Base-by-base conservation (phyloP, 2,329 filamentous ascomycete genomes). In the Fusarium sp. region DNA sequence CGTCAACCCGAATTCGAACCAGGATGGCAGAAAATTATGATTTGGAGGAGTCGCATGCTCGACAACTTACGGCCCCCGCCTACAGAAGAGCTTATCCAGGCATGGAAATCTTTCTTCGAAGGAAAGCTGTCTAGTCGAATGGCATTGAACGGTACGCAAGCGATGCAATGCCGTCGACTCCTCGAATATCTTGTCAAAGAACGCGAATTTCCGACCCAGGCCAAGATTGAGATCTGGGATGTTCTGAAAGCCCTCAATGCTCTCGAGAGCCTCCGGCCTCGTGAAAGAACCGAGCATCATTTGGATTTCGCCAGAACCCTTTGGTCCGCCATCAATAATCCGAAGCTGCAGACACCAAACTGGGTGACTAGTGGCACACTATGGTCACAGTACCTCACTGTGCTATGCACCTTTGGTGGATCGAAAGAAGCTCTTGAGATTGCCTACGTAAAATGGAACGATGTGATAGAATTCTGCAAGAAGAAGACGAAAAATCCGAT, bases 21-120 rank as follows among this genome's bases (percentile, higher is more conserved):
- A 1, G 95, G 94, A 60, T 89, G 95, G 78, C 90, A 90, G 73
- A 88, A 88, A 22, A 89, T 98, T 84, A 88, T 93, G 77, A 88
- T 93, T 66, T 88, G 94, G 80, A 85, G 89, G 59, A 89, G 89
- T 74, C 88, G 90, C 69, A 84, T 91, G 74, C 86, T 88, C 58
- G 88, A 93, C 63, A 87, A 89, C 58, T 85, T 91, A 41, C 89
- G 94, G 39, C 88, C 90, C 15, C 94, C 94, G 22, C 82, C 89
- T 1, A 84, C 86, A 7, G 81, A 86, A n/a, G 89, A 93, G 39
- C 84, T 98, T 6, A 82, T 90, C 1, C 84, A 88, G 41, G 93
- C 93, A 10, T 91, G 93, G 81, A 86, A 84, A 63, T 83, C 86
- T 15, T 91, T 95, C 73, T 91, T 96, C 75, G 79, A 84, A 24